Conservation (phyloP, 805 yeast species). For the Metschnikowia santaceciliae region DNA sequence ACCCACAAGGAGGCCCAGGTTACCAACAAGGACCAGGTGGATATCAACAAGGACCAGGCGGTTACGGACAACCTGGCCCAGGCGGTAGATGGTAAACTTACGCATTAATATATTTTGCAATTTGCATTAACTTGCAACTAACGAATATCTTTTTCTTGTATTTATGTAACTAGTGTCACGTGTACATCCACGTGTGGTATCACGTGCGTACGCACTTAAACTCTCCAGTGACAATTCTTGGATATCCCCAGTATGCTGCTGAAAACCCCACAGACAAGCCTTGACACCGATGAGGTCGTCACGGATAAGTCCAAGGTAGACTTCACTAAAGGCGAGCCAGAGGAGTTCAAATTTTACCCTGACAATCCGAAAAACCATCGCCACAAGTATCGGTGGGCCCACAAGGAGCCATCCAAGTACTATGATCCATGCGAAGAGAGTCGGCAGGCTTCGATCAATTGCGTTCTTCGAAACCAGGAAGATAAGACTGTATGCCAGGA, state of each 20-base stretch:
- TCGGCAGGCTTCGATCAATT: constrained; percentile 78
- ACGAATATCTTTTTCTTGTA: too few species aligned
- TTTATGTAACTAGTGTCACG: too few species aligned
- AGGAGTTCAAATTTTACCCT: constrained; percentile 69
- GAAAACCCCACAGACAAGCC: neutral
- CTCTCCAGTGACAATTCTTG: neutral
- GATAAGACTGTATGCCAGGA: constrained; percentile 61
- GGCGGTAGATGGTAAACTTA: constrained; percentile 9
- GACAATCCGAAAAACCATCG: constrained; percentile 76
- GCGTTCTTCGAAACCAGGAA: constrained; percentile 76
- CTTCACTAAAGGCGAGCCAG: constrained; percentile 52
- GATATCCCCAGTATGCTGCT: neutral
- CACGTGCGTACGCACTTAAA: neutral
- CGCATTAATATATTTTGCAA: neutral
- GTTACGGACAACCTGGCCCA: constrained; percentile 1
- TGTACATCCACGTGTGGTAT: neutral
- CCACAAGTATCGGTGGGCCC: constrained; percentile 64
- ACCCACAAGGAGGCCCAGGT: constrained; percentile 11
- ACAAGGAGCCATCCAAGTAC: constrained; percentile 77
- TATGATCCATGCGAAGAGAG: constrained; percentile 94
- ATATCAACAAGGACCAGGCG: constrained; percentile 8
- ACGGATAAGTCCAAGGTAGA: constrained; percentile 43
- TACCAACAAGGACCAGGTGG: constrained; percentile 10
- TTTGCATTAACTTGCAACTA: too few species aligned
- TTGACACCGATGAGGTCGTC: constrained; percentile 23